phyloP scores from a whole-genome alignment of 2,329 filamentous ascomycete genomes.

The Thermoascus crustaceus region DNA sequence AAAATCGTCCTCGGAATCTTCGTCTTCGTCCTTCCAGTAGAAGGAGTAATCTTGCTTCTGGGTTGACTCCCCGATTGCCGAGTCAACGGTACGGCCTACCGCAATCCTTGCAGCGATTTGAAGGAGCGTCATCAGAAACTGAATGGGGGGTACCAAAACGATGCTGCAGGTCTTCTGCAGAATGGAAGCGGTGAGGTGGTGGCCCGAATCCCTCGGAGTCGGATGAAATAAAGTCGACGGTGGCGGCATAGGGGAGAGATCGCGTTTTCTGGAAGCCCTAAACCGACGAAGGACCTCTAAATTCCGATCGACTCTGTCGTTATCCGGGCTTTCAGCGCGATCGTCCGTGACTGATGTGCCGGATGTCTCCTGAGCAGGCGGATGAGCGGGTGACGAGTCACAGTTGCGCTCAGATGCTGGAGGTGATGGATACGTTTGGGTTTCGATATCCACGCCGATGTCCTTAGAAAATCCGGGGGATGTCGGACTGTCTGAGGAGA shows the following conservation, averaged over 20 bases:
- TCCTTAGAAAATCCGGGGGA: slow-evolving; percentile 1
- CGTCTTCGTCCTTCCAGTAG: slow-evolving; percentile 10
- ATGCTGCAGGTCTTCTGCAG: slow-evolving; percentile 70
- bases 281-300: slow-evolving; percentile 44
- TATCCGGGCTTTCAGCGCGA: slow-evolving; percentile 21
- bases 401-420: neutral
- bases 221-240: slow-evolving; percentile 55
- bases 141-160: slow-evolving; percentile 69
- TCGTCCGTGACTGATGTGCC: slow-evolving; percentile 33
- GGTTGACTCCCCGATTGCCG: slow-evolving; percentile 12
- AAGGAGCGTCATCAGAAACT: slow-evolving; percentile 71
- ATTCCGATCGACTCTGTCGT: slow-evolving; percentile 23
- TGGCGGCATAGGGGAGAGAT: slow-evolving; percentile 60
- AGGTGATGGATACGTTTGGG: neutral
- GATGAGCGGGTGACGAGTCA: neutral
- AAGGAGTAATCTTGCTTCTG: slow-evolving; percentile 8
- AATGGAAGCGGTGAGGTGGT: slow-evolving; percentile 54
- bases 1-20: slow-evolving; percentile 31
- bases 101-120: slow-evolving; percentile 71
- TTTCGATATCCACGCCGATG: neutral
- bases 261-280: slow-evolving; percentile 48
- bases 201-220: slow-evolving; percentile 36
- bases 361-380: slow-evolving; percentile 20
- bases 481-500: slow-evolving; percentile 6
- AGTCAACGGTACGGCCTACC: slow-evolving; percentile 19